Conservation (phyloP, 257 asterid species). For the Ilex aquifolium region DNA sequence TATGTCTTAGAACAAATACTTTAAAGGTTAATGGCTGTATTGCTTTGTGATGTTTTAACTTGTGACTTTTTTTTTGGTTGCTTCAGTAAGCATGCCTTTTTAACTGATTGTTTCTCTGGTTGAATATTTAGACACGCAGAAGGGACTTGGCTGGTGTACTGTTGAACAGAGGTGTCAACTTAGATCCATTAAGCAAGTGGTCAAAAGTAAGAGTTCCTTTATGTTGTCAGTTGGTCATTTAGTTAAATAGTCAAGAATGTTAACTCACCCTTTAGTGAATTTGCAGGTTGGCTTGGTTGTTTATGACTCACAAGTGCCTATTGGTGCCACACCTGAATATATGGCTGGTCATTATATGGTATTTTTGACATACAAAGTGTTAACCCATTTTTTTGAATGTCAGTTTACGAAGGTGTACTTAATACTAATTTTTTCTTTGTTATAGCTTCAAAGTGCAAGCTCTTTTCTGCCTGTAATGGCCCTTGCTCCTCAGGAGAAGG, state of each 20-base stretch:
- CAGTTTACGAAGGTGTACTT: not conserved
- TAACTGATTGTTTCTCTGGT: constrained; percentile 1
- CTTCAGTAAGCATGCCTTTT: not conserved
- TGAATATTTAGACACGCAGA: constrained; percentile 62
- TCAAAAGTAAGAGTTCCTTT: constrained; percentile 61
- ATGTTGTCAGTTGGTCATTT: not conserved
- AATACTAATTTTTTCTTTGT: constrained; percentile 24
- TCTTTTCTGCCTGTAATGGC: constrained; percentile 96
- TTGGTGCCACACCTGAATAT: constrained; percentile 97
- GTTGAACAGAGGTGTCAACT: constrained; percentile 91
- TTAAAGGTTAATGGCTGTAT: constrained; percentile 45
- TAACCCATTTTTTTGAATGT: not conserved
- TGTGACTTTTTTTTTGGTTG: not conserved
- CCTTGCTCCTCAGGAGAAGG: constrained; percentile 97
- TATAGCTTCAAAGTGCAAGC: constrained; percentile 91
- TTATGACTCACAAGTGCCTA: constrained; percentile 91
- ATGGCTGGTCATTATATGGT: constrained; percentile 99
- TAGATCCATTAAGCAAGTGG: constrained; percentile 96
- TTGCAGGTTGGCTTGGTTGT: constrained; percentile 90
- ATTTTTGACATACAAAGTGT: constrained; percentile 15
- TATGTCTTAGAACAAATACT: constrained; percentile 80
- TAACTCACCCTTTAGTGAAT: not conserved
- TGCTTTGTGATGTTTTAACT: not conserved
- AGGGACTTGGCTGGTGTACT: constrained; percentile 96
- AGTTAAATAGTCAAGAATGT: not conserved